Evolutionary conservation across 495 filamentous ascomycete species (phyloP).

Genomic region (Penicillium robsamsonii): DNA sequence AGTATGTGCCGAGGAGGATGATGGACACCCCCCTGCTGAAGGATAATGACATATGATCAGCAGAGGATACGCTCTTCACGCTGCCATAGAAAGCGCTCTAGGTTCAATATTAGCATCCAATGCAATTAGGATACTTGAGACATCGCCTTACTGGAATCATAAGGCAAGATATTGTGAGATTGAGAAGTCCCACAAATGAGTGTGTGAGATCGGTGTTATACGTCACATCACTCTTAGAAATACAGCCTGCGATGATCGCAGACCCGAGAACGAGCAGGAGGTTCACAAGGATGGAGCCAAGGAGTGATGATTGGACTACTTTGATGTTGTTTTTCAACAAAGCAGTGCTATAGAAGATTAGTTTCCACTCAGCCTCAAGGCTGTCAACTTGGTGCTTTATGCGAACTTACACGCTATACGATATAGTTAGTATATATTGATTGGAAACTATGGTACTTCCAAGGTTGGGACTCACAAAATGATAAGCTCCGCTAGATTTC

Average conservation of each 20-base stretch:
- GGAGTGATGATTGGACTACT: constrained; percentile 24
- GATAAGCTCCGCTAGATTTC: constrained; percentile 27
- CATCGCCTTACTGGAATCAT: constrained; percentile 25
- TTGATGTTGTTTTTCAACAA: constrained; percentile 19
- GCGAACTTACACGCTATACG: not conserved
- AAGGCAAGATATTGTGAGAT: constrained; percentile 25
- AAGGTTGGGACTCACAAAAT: constrained; percentile 18
- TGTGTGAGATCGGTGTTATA: constrained; percentile 24
- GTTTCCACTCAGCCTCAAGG: not conserved
- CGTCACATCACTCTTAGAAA: constrained; percentile 13
- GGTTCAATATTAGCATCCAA: not conserved
- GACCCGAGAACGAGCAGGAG: constrained; percentile 25
- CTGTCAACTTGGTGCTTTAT: not conserved
- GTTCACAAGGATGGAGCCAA: constrained; percentile 26
- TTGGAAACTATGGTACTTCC: not conserved
- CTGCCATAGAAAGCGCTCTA: constrained; percentile 25
- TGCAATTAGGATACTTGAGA: not conserved
- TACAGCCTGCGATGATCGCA: constrained; percentile 20
- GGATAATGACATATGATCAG: constrained; percentile 19
- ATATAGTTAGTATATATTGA: constrained; percentile 1
- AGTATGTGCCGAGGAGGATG: constrained; percentile 63
- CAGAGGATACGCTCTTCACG: constrained; percentile 13
- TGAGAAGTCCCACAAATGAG: constrained; percentile 21
- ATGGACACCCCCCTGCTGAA: constrained; percentile 25
- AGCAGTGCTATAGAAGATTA: constrained; percentile 17